Percentiles rank a stretch among this genome's conserved stretches.
Evolutionary conservation across 805 yeast genomes (phyloP).

Genomic region (Tetrapisispora taiwanensis): DNA sequence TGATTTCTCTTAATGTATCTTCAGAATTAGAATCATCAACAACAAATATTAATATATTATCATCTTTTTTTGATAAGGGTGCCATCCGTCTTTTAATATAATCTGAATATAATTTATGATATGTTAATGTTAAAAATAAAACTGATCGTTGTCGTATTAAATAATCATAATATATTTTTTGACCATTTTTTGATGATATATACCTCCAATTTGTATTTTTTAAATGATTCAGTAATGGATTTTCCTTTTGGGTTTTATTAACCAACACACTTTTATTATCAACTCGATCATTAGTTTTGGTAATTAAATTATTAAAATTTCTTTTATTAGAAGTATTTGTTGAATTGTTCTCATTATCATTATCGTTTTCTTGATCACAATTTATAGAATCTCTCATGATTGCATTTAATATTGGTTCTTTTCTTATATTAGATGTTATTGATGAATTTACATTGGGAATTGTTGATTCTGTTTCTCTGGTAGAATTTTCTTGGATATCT

Average conservation of each 20-base stretch:
- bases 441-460: neutral
- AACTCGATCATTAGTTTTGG: neutral
- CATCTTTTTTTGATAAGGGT: conserved; percentile 31
- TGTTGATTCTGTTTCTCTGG: too few species aligned
- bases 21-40: conserved; percentile 56
- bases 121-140: conserved; percentile 55
- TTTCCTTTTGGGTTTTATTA: conserved; percentile 59
- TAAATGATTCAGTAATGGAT: conserved; percentile 52
- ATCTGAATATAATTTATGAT: conserved; percentile 69
- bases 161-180: conserved; percentile 49
- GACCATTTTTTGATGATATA: conserved; percentile 27
- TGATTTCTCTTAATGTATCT: conserved; percentile 33
- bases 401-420: neutral
- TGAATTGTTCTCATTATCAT: neutral
- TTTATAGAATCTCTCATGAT: neutral
- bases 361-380: neutral
- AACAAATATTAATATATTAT: conserved; percentile 49
- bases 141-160: conserved; percentile 48
- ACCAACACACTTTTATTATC: conserved; percentile 38
- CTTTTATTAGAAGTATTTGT: neutral
- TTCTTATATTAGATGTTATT: neutral
- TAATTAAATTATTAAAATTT: neutral
- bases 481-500: neutral
- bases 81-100: conserved; percentile 52
- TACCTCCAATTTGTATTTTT: conserved; percentile 48